Conservation (phyloP, 495 filamentous ascomycete genomes). For the Ascobolus immersus region DNA sequence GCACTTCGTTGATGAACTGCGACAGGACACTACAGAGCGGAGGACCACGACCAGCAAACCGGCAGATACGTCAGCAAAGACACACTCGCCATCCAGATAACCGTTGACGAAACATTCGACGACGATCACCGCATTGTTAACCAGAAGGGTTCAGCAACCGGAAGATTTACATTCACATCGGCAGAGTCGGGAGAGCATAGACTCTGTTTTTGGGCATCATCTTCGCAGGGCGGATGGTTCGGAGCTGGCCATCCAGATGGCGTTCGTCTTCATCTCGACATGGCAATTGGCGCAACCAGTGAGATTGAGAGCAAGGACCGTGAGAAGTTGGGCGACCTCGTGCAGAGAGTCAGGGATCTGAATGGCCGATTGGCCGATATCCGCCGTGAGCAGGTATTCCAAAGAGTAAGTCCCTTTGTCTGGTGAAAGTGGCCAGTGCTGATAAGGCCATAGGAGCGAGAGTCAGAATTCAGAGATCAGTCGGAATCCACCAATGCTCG, state of each 20-base stretch:
- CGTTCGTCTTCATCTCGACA: conserved; percentile 61
- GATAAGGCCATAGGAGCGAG: conserved; percentile 46
- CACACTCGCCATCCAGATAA: conserved; percentile 58
- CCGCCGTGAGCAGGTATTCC: conserved; percentile 80
- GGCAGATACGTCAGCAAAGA: conserved; percentile 41
- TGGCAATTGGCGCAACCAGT: conserved; percentile 88
- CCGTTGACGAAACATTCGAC: conserved; percentile 90
- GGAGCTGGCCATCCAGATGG: conserved; percentile 40
- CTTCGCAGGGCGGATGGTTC: conserved; percentile 40
- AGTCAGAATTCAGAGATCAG: conserved; percentile 93
- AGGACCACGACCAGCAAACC: conserved; percentile 44
- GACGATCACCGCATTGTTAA: conserved; percentile 89
- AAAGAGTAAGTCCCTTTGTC: conserved; percentile 38
- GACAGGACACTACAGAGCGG: conserved; percentile 55
- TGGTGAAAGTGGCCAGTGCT: neutral
- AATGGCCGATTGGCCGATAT: conserved; percentile 77
- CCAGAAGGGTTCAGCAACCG: conserved; percentile 47
- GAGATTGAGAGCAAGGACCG: conserved; percentile 86
- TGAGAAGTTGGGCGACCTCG: conserved; percentile 76
- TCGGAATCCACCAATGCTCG: conserved; percentile 79
- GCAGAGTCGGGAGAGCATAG: conserved; percentile 82
- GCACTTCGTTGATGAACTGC: neutral
- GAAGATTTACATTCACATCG: conserved; percentile 88
- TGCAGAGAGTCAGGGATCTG: conserved; percentile 67
- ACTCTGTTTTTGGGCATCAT: conserved; percentile 70